Percentiles rank a stretch among this genome's conserved stretches.
Conservation (phyloP, 148 eudicot species). For the Rhododendron williamsianum region DNA sequence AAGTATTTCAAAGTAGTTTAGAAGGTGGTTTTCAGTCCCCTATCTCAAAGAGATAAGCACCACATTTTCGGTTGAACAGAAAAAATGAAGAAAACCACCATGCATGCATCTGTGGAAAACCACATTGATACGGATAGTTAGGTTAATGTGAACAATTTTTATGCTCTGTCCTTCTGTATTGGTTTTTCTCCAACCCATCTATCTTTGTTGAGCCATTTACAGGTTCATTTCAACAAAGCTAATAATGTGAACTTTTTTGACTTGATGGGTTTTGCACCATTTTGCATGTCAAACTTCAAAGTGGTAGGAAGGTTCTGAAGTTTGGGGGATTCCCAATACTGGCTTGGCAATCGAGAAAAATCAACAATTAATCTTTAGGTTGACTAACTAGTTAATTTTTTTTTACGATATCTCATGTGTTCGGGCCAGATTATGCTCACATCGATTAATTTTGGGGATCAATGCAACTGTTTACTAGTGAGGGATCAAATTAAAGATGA, state of each 20-base stretch:
- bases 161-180: background rate
- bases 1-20: background rate
- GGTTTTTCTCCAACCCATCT: background rate
- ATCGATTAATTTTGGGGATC: too few relatives aligned
- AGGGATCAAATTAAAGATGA: too few relatives aligned
- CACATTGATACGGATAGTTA: too few relatives aligned
- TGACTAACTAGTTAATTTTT: background rate
- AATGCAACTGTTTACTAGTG: too few relatives aligned
- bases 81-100: background rate
- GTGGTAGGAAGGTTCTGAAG: constrained; percentile 3
- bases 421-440: fast-evolving
- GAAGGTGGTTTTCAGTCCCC: too few relatives aligned
- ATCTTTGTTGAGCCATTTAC: background rate
- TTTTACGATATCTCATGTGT: too few relatives aligned
- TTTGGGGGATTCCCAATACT: constrained; percentile 13
- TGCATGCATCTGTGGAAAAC: background rate
- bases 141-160: background rate
- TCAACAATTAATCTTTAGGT: background rate
- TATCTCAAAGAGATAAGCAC: too few relatives aligned
- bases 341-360: background rate
- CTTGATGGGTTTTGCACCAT: background rate
- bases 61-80: too few relatives aligned
- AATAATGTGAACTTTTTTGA: constrained; percentile 13
- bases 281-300: background rate
- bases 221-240: background rate